These are phyloP conservation scores for Saksenaea vasiformis DNA, from an alignment of 371 early-diverging fungal species.

Conservation along the genomic window DNA sequence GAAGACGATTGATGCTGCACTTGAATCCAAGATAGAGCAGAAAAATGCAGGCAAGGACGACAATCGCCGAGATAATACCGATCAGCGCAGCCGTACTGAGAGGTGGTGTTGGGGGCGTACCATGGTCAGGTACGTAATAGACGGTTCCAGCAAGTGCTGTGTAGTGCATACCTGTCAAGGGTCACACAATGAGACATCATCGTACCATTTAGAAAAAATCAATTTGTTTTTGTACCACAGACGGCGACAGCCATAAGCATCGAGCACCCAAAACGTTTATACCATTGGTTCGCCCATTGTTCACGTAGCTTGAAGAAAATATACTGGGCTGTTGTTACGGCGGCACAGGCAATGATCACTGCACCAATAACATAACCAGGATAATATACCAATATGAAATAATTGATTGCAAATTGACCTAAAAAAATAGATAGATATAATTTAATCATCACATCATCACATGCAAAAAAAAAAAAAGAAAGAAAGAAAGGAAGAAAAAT, in stretches of 20 bases:
- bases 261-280: slow-evolving; percentile 44
- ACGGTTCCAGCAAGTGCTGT: slow-evolving; percentile 42
- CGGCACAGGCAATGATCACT: slow-evolving; percentile 34
- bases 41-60: slow-evolving; percentile 32
- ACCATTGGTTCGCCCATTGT: slow-evolving; percentile 49
- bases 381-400: slow-evolving; percentile 28
- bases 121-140: slow-evolving; percentile 24
- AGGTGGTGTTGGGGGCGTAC: slow-evolving; percentile 26
- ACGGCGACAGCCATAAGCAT: slow-evolving; percentile 46
- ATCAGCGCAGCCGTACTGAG: slow-evolving; percentile 31
- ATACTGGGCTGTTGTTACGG: slow-evolving; percentile 34
- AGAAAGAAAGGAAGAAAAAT: too few species aligned
- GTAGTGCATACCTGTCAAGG: slow-evolving; percentile 43
- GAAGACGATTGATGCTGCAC: neutral
- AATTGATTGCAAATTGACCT: slow-evolving; percentile 51
- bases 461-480: too few species aligned
- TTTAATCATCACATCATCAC: neutral
- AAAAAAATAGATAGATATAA: neutral
- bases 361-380: slow-evolving; percentile 33
- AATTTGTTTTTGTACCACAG: slow-evolving; percentile 30
- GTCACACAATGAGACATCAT: neutral
- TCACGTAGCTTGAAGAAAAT: slow-evolving; percentile 52
- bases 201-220: neutral
- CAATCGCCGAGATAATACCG: slow-evolving; percentile 39
- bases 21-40: slow-evolving; percentile 21